These are phyloP conservation scores for Curvularia spicifera DNA, from an alignment of 2,329 filamentous ascomycete genomes.

Conservation along the genomic window DNA sequence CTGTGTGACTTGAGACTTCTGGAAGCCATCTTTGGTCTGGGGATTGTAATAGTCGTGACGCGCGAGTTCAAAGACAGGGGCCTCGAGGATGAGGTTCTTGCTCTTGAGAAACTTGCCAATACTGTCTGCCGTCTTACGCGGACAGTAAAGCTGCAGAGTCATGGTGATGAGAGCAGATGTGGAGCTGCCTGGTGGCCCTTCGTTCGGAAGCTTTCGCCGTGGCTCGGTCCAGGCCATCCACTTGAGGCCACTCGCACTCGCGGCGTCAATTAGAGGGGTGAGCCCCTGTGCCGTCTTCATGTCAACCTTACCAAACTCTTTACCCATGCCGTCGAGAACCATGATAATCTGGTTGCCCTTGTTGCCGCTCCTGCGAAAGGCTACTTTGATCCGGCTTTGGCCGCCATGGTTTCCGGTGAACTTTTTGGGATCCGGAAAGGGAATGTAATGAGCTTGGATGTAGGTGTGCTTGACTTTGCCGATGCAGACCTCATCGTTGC, in stretches of 20 bases:
- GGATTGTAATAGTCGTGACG: constrained; percentile 77
- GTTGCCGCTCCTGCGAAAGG: constrained; percentile 65
- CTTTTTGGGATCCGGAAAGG: constrained; percentile 69
- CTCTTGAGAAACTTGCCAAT: constrained; percentile 73
- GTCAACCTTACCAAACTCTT: constrained; percentile 79
- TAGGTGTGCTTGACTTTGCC: constrained; percentile 74
- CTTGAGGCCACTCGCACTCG: constrained; percentile 66
- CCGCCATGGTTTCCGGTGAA: constrained; percentile 63
- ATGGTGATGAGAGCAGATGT: constrained; percentile 54
- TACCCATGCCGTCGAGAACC: constrained; percentile 73
- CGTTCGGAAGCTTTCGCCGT: constrained; percentile 67
- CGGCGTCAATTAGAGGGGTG: constrained; percentile 72
- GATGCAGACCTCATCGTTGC: constrained; percentile 77
- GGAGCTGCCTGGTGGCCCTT: constrained; percentile 50
- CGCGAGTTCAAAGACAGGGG: constrained; percentile 68
- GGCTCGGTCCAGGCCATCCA: constrained; percentile 74
- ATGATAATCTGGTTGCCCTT: constrained; percentile 71
- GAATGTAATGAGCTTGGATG: constrained; percentile 71
- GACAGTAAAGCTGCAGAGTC: constrained; percentile 80
- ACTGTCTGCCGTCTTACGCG: constrained; percentile 66
- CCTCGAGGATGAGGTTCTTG: constrained; percentile 69
- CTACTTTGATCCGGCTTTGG: constrained; percentile 74
- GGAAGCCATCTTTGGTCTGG: constrained; percentile 54
- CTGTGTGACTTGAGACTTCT: constrained; percentile 23
- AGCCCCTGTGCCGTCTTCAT: constrained; percentile 69